phyloP scores from a whole-genome alignment of 768 basidiomycete genomes.

The Kockovaella imperatae region DNA sequence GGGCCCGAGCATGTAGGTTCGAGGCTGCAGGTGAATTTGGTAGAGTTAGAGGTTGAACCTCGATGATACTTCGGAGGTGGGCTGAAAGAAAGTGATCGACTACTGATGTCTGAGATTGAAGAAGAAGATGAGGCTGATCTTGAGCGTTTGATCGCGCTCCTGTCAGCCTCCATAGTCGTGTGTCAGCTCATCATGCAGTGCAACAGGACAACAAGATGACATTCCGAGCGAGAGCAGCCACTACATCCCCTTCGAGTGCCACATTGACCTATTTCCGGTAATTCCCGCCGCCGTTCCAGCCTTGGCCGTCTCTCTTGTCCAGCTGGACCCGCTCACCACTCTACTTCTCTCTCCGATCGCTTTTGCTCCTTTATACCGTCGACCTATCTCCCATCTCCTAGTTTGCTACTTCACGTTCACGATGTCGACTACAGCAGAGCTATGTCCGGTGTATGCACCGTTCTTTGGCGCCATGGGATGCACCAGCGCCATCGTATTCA shows the following conservation, averaged over 20 bases:
- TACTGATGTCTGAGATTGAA: slow-evolving; percentile 1
- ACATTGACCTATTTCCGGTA: slow-evolving; percentile 9
- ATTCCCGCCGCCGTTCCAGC: slow-evolving; percentile 3
- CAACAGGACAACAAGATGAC: background rate
- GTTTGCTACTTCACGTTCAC: no score
- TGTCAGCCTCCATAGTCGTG: background rate
- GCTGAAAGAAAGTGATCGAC: background rate
- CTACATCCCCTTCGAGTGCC: slow-evolving; percentile 12
- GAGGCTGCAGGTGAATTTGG: slow-evolving; percentile 57
- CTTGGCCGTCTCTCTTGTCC: background rate
- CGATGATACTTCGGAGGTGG: slow-evolving; percentile 32
- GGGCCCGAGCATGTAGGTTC: slow-evolving; percentile 68
- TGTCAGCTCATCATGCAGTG: background rate
- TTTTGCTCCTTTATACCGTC: background rate
- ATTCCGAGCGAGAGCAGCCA: background rate
- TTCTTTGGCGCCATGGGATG: slow-evolving; percentile 99
- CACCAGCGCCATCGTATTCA: slow-evolving; percentile 94
- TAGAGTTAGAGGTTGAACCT: slow-evolving; percentile 1
- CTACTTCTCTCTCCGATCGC: background rate
- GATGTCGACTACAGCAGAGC: slow-evolving; percentile 42
- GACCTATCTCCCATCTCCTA: background rate
- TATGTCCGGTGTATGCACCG: slow-evolving; percentile 73
- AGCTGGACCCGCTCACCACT: background rate
- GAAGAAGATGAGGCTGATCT: slow-evolving; percentile 3
- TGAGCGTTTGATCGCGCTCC: slow-evolving; percentile 8